Evolutionary conservation across 768 basidiomycete species (phyloP).

Genomic region (Lentinula sp.): DNA sequence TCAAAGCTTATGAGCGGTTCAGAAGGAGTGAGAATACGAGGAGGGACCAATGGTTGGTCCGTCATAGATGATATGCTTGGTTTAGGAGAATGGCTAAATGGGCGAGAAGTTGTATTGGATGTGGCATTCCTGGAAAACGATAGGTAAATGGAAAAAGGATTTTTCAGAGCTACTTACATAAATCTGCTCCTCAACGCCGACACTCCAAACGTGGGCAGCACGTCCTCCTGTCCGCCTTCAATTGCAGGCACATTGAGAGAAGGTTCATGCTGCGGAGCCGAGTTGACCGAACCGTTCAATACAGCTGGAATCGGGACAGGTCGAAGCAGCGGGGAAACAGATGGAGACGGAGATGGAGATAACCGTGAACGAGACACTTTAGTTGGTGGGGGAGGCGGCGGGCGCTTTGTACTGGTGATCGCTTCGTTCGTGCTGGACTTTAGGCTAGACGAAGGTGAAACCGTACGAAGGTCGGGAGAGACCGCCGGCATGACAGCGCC

Average conservation of each 20-base stretch:
- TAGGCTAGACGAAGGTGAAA: conserved; percentile 51
- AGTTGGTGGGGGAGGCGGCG: conserved; percentile 56
- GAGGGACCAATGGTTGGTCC: not conserved
- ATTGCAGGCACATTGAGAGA: not conserved
- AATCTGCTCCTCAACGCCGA: conserved; percentile 39
- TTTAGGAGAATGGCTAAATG: conserved; percentile 7
- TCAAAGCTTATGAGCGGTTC: conserved; percentile 3
- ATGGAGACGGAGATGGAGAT: conserved; percentile 31
- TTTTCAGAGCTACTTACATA: conserved; percentile 28
- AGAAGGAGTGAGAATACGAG: not conserved
- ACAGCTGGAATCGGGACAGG: conserved; percentile 37
- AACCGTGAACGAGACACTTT: conserved; percentile 22
- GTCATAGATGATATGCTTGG: not conserved
- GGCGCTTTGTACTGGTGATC: conserved; percentile 31
- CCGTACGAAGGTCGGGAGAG: conserved; percentile 30
- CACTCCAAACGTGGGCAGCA: conserved; percentile 22
- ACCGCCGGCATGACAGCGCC: conserved; percentile 22
- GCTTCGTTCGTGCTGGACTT: conserved; percentile 18
- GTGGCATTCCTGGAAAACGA: not conserved
- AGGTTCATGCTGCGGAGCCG: conserved; percentile 1
- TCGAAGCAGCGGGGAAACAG: conserved; percentile 45
- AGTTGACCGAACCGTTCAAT: conserved; percentile 5
- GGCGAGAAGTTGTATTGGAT: conserved; percentile 1
- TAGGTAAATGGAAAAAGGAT: not conserved
- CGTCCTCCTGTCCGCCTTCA: conserved; percentile 4